Conservation (phyloP, 495 filamentous ascomycete genomes). For the Aspergillus nanangensis region DNA sequence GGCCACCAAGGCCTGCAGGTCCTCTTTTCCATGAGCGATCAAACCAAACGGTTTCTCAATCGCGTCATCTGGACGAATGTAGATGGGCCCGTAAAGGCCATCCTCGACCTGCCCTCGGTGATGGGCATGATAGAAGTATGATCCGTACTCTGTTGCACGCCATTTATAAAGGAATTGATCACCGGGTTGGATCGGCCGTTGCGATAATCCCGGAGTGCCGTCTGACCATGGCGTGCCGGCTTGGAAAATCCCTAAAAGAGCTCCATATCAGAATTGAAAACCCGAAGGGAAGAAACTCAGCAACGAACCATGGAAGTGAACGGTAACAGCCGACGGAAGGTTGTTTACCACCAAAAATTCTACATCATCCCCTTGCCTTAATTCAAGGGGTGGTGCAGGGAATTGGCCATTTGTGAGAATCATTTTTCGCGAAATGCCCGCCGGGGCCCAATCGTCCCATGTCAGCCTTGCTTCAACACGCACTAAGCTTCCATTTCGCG, state of each 20-base stretch:
- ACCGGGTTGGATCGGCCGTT: conserved; percentile 42
- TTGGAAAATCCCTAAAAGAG: conserved; percentile 12
- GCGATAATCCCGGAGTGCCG: conserved; percentile 49
- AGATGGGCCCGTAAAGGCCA: conserved; percentile 32
- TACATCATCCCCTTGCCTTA: conserved; percentile 52
- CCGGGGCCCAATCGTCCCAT: conserved; percentile 13
- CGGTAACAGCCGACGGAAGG: conserved; percentile 39
- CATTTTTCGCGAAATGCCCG: conserved; percentile 29
- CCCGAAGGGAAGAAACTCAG: background rate
- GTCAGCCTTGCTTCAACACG: conserved; percentile 14
- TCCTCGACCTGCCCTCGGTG: conserved; percentile 42
- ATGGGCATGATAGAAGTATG: conserved; percentile 53
- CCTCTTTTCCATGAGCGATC: conserved; percentile 32
- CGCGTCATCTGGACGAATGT: conserved; percentile 14
- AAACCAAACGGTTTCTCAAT: conserved; percentile 34
- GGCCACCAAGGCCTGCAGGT: conserved; percentile 38
- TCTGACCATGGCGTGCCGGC: conserved; percentile 41
- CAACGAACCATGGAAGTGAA: conserved; percentile 47
- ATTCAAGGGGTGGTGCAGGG: conserved; percentile 49
- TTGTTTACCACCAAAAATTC: conserved; percentile 53
- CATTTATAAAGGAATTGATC: conserved; percentile 44
- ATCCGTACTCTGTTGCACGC: conserved; percentile 46
- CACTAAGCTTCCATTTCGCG: conserved; percentile 8
- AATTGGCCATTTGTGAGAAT: conserved; percentile 55
- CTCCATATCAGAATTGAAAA: background rate